Conservation (phyloP, 495 filamentous ascomycete genomes). For the Penicillium taxi region DNA sequence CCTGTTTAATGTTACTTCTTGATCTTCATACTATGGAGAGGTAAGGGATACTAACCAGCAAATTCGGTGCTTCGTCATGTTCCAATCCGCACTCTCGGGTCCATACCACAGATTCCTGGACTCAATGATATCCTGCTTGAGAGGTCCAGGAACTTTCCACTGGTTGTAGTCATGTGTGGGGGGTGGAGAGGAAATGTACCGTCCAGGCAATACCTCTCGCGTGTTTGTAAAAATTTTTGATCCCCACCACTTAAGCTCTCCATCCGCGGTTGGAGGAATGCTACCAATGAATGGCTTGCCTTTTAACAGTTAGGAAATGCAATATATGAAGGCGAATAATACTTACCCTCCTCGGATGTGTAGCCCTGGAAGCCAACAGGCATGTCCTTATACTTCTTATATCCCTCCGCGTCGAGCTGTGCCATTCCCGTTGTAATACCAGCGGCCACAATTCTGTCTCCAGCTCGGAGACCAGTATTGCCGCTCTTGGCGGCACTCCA, state of each 20-base stretch:
- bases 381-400: conserved; percentile 26
- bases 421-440: conserved; percentile 47
- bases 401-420: conserved; percentile 21
- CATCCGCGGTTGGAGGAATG: conserved; percentile 28
- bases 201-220: conserved; percentile 31
- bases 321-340: not conserved
- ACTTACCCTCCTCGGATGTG: conserved; percentile 24
- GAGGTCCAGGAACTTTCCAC: conserved; percentile 38
- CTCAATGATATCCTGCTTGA: conserved; percentile 31
- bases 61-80: conserved; percentile 37
- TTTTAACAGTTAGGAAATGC: conserved; percentile 10
- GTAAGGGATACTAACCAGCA: conserved; percentile 30
- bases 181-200: conserved; percentile 43
- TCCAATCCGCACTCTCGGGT: conserved; percentile 26
- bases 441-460: conserved; percentile 45
- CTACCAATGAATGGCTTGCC: conserved; percentile 29
- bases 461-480: conserved; percentile 38
- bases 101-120: conserved; percentile 31
- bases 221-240: conserved; percentile 47
- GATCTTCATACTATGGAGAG: not conserved
- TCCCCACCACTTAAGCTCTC: conserved; percentile 46
- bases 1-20: conserved; percentile 16
- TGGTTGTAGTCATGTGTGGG: conserved; percentile 32
- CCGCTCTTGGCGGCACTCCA: conserved; percentile 38
- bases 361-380: conserved; percentile 33